Evolutionary conservation across 768 basidiomycete genomes (phyloP), one percentile per base, ranked within the genome.

Genomic region (Lentinula sp.): DNA sequence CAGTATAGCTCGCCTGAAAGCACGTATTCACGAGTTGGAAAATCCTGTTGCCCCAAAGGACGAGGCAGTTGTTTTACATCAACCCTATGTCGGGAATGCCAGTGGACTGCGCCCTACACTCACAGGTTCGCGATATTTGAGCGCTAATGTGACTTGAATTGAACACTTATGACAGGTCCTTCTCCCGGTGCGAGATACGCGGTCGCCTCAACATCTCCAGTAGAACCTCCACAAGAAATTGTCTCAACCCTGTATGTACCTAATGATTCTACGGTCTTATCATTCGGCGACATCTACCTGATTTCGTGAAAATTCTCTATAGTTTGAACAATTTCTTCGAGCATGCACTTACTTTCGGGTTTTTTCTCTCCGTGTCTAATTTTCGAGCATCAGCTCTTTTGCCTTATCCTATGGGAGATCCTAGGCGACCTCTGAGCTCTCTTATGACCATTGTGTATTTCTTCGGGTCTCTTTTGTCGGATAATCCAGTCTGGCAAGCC

Each of bases 331-430:
- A 43, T 2, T 82, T 89, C 66, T 65, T 84, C 3, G 73, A 76
- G n/a, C 74, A 81, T 63, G 75, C 78, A 0, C 71, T 75, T 9
- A 78, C 83, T 53, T 70, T 85, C 45, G 84, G 84, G 0, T 81
- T 88, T 61, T 89, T 87, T 69, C 74, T 89, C 37, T 71, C 84
- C 63, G 49, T 72, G 3, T 64, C 71, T 5, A 78, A 84, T 3
- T 83, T 88, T 60, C 73, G 75, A 4, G 67, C 74, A 43, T 72
- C 68, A 43, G 73, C 68, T 23, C 66, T 76, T 7, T 70, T 74
- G 9, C 63, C 70, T 15, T 64, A 72, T 37, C 69, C 70, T 13
- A 62, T 61, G 28, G 71, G 76, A 64, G 59, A 77, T 77, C 64
- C 59, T 7, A 63, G 69, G 13, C 71, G 76, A 28, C 77, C 77